Conservation (phyloP, 192 early-diverging fungal genomes). For the Entomortierella parvispora region DNA sequence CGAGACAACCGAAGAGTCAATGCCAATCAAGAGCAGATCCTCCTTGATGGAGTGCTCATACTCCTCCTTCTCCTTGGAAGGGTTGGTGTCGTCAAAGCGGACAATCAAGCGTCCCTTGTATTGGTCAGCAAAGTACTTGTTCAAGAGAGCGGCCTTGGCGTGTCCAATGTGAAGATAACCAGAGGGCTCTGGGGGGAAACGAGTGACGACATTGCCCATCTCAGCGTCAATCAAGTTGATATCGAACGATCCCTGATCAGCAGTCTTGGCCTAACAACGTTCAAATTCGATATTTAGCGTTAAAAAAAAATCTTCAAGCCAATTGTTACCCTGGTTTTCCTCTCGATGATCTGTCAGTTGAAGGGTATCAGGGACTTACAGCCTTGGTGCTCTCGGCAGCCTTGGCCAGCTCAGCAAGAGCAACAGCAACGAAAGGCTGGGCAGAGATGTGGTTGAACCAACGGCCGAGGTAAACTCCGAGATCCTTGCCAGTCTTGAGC, state of each 20-base stretch:
- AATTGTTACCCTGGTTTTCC: background rate
- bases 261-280: conserved; percentile 46
- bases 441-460: conserved; percentile 83
- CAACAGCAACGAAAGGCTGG: conserved; percentile 62
- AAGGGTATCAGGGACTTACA: conserved; percentile 9
- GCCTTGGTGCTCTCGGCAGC: conserved; percentile 62
- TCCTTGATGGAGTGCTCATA: conserved; percentile 96
- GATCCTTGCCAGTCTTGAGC: conserved; percentile 78
- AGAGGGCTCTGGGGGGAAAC: conserved; percentile 98
- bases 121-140: conserved; percentile 93
- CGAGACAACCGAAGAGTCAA: conserved; percentile 77
- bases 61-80: conserved; percentile 95
- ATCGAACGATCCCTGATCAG: conserved; percentile 88
- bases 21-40: conserved; percentile 90
- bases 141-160: conserved; percentile 97
- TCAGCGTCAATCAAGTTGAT: conserved; percentile 85
- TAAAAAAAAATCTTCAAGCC: background rate
- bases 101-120: conserved; percentile 95
- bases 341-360: too few relatives aligned
- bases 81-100: conserved; percentile 99
- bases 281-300: background rate
- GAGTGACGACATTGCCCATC: conserved; percentile 91
- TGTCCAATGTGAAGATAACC: conserved; percentile 99
- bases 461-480: conserved; percentile 77
- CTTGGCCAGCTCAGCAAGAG: conserved; percentile 59